Evolutionary conservation across 768 basidiomycete species (phyloP), one percentile per base, ranked within the genome.

Genomic region (Amanita brunnescens): DNA sequence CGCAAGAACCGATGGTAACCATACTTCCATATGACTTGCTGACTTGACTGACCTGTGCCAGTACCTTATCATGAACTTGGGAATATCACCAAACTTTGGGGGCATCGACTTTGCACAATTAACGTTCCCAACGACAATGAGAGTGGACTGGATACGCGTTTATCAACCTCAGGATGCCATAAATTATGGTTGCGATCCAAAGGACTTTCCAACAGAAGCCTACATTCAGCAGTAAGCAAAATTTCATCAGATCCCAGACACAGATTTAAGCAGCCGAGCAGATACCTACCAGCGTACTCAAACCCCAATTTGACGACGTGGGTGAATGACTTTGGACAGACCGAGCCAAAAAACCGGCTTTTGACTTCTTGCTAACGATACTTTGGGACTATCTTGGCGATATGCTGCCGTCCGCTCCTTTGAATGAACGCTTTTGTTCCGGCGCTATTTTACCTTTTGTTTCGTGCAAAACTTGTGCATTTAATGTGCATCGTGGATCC

Each of bases 141-240:
- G 70, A 43, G 72, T 95, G 37, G 91, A 96, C 62, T 96, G 85
- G 70, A 80, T 97, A 49, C 80, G 94, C 20, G 88, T 98, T 6
- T 98, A 96, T 66, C 94, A 96, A 62, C 80, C 80, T 2, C 70
- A 75, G 60, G 65, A 79, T 55, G 62, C 74, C 26, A 73, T 80
- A 52, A 94, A 92, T 62, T 74, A 91, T 47, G 92, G 93, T 13
- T 97, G 93, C 62, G 83, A 88, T 62, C 93, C 93, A 10, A 61
- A 67, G 40, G 76, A 79, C 39, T 86, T 78, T 63, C 93, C 95
- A 1, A 97, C 95, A 0, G 67, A 76, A 45, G 74, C 75, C 10
- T 97, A 97, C 64, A 97, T 95, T 64, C 69, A 84, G 43, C 65
- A 78, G 79, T 86, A 57, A 48, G 77, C 64, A 29, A 47, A 40